These are phyloP conservation scores for Kazachstania bromeliacearum DNA, from an alignment of 805 yeast genomes.

Conservation along the genomic window DNA sequence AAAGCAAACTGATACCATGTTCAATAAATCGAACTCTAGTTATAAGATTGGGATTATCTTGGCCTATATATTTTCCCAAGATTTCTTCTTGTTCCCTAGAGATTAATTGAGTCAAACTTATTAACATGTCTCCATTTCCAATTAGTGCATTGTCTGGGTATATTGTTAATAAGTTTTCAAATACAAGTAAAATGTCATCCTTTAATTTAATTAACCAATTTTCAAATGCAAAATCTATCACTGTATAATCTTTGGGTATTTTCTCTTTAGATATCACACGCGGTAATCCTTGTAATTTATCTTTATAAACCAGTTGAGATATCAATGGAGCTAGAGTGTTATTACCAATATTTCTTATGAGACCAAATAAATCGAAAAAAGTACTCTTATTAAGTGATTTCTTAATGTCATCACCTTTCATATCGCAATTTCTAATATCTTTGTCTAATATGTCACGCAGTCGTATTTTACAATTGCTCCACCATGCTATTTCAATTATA, in stretches of 20 bases:
- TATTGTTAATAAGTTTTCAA: slow-evolving; percentile 35
- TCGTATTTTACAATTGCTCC: slow-evolving; percentile 21
- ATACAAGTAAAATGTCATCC: slow-evolving; percentile 36
- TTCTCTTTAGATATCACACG: slow-evolving; percentile 23
- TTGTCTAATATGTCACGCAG: slow-evolving; percentile 18
- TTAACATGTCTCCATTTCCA: slow-evolving; percentile 17
- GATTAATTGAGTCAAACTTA: slow-evolving; percentile 19
- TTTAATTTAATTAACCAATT: slow-evolving; percentile 28
- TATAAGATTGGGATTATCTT: slow-evolving; percentile 15
- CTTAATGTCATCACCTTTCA: not conserved
- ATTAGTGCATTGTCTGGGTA: slow-evolving; percentile 14
- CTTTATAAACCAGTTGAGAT: slow-evolving; percentile 14
- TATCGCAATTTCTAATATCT: slow-evolving; percentile 9
- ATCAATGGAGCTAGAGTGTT: slow-evolving; percentile 18
- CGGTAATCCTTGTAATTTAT: slow-evolving; percentile 18
- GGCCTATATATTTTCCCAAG: slow-evolving; percentile 18
- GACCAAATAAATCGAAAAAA: slow-evolving; percentile 10
- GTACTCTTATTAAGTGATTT: slow-evolving; percentile 1
- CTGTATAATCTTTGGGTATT: slow-evolving; percentile 3
- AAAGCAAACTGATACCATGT: slow-evolving; percentile 12
- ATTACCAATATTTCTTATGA: slow-evolving; percentile 24
- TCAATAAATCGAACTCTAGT: slow-evolving; percentile 14
- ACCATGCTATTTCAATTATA: slow-evolving; percentile 14
- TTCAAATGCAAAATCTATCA: slow-evolving; percentile 15
- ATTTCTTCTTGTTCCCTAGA: slow-evolving; percentile 29